Percentiles rank a stretch among this genome's conserved stretches.
Evolutionary conservation across 2,329 filamentous ascomycete species (phyloP).

Genomic region (Ophiostoma piceae): DNA sequence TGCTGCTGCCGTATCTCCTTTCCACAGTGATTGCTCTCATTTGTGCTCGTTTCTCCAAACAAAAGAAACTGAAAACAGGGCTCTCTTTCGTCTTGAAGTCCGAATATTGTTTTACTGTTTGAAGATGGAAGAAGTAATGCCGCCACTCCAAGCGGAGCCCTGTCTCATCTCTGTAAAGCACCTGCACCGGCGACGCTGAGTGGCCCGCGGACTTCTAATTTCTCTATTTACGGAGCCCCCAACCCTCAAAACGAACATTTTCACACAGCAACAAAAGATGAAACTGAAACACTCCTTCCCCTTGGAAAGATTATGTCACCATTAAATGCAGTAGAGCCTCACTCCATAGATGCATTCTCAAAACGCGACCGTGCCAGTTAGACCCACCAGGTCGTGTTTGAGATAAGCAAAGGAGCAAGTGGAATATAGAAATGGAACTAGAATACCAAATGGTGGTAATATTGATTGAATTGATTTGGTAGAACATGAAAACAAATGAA

Average conservation of each 20-base stretch:
- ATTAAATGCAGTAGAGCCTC: neutral
- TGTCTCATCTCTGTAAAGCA: conserved; percentile 18
- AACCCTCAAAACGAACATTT: neutral
- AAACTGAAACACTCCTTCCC: conserved; percentile 6
- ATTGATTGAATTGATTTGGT: neutral
- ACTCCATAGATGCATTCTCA: conserved; percentile 19
- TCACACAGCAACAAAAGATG: neutral
- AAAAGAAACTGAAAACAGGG: neutral
- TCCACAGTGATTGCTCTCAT: neutral
- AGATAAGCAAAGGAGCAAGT: conserved; percentile 18
- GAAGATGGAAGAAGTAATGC: neutral
- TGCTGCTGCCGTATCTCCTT: neutral
- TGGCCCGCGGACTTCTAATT: neutral
- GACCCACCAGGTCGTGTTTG: conserved; percentile 24
- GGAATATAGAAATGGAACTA: neutral
- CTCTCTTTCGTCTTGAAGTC: too few relatives aligned
- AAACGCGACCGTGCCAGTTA: conserved; percentile 25
- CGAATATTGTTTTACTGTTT: neutral
- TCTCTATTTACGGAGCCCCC: neutral
- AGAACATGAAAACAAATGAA: neutral
- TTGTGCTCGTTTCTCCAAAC: neutral
- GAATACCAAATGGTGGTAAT: neutral
- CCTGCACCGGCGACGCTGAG: neutral
- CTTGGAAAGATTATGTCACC: neutral
- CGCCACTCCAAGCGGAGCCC: conserved; percentile 17